A percentile compares a stretch with the other conserved stretches of the same genome.
Evolutionary conservation across 176 grass and related monocot species (phyloP).

Genomic region (Paspalum notatum): DNA sequence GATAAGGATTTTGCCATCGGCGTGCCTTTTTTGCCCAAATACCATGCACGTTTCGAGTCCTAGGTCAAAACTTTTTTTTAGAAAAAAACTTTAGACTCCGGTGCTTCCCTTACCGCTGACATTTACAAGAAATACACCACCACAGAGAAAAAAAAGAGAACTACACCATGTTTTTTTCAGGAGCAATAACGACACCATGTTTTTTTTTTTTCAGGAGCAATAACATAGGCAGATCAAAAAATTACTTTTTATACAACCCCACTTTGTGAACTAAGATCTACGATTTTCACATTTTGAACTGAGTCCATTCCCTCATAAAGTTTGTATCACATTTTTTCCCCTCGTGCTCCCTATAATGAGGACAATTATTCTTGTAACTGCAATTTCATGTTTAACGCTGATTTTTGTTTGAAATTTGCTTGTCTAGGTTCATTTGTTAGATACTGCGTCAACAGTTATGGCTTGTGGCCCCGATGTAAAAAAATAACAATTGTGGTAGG

Average conservation of each 20-base stretch:
- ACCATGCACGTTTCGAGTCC: neutral
- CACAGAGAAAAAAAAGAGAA: too few relatives aligned
- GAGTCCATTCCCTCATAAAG: neutral
- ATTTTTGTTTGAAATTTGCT: too few relatives aligned
- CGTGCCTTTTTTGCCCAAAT: constrained; percentile 19
- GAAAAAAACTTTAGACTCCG: neutral
- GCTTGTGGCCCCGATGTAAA: too few relatives aligned
- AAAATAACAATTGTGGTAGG: too few relatives aligned
- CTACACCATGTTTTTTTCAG: neutral
- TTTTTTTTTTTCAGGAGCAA: neutral
- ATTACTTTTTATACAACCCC: neutral
- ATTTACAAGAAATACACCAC: too few relatives aligned
- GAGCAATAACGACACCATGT: neutral
- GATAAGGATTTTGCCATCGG: constrained; percentile 24
- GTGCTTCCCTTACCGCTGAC: too few relatives aligned
- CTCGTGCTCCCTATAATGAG: neutral
- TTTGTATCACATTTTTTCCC: neutral
- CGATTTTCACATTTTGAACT: neutral
- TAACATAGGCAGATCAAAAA: neutral
- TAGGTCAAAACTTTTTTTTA: neutral
- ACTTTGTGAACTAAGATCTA: neutral
- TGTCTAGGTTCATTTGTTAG: too few relatives aligned
- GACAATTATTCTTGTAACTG: neutral
- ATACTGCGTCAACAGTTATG: too few relatives aligned
- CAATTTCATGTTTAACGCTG: too few relatives aligned